Conservation (phyloP, 2,329 filamentous ascomycete species). For the Verticillium longisporum region DNA sequence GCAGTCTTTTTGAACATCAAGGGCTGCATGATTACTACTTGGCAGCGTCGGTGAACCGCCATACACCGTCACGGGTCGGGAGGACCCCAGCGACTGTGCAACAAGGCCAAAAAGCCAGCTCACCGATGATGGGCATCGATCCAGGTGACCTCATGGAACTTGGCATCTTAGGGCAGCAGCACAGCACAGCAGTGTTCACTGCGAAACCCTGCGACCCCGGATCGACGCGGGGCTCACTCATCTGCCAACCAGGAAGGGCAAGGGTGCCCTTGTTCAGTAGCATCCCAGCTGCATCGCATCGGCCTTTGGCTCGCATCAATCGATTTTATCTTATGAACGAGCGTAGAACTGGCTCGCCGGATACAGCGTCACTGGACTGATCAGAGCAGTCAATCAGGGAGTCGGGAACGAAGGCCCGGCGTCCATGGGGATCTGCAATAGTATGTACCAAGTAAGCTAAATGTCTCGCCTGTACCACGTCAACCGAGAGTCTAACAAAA, state of each 20-base stretch:
- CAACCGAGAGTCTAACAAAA: neutral
- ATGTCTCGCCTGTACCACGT: neutral
- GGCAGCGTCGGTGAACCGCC: too few species aligned
- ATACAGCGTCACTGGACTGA: neutral
- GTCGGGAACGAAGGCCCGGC: slow-evolving; percentile 3
- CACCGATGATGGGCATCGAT: neutral
- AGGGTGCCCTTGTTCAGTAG: neutral
- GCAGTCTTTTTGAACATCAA: too few species aligned
- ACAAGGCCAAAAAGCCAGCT: neutral
- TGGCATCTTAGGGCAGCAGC: neutral
- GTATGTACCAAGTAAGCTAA: neutral
- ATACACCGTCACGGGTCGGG: too few species aligned
- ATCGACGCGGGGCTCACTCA: neutral
- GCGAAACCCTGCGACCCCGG: neutral
- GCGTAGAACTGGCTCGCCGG: neutral
- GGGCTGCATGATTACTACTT: too few species aligned
- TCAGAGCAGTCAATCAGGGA: neutral
- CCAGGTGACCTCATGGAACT: neutral
- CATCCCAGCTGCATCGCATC: neutral
- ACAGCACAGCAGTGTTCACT: neutral
- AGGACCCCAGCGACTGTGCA: neutral
- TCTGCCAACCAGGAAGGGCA: neutral
- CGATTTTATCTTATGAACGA: neutral
- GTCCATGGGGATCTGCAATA: slow-evolving; percentile 6
- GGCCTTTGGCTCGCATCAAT: neutral